Evolutionary conservation across 2,329 filamentous ascomycete genomes (phyloP).

Genomic region (Ophiocordyceps camponoti-leonardi): DNA sequence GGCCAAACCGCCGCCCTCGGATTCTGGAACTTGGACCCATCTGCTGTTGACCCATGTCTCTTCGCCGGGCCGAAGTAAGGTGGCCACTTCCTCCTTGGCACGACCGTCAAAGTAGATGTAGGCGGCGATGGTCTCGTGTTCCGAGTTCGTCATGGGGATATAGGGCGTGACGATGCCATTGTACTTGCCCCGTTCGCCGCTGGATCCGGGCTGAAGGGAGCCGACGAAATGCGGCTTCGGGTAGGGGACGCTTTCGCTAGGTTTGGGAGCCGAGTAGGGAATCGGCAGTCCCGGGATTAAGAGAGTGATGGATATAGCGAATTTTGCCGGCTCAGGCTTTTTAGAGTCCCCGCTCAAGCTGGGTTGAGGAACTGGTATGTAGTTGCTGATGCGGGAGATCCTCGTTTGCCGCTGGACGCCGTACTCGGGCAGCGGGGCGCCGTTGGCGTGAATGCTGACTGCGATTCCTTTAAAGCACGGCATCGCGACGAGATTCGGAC

Average conservation of each 20-base stretch:
- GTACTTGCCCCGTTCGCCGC: conserved; percentile 26
- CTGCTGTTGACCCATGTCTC: conserved; percentile 98
- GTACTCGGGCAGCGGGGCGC: conserved; percentile 73
- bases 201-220: conserved; percentile 38
- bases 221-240: conserved; percentile 73
- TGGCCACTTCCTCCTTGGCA: conserved; percentile 91
- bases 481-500: conserved; percentile 29
- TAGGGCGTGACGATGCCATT: conserved; percentile 59
- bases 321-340: conserved; percentile 83
- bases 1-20: conserved; percentile 82
- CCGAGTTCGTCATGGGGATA: conserved; percentile 77
- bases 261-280: conserved; percentile 79
- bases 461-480: conserved; percentile 99
- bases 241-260: conserved; percentile 57
- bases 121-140: conserved; percentile 92
- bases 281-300: conserved; percentile 77
- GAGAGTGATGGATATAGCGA: conserved; percentile 94
- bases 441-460: conserved; percentile 80
- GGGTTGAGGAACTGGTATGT: conserved; percentile 87
- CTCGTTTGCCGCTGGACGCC: conserved; percentile 89
- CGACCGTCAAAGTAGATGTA: conserved; percentile 98
- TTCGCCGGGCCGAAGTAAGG: conserved; percentile 75
- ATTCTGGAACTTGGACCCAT: conserved; percentile 87
- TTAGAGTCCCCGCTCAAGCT: conserved; percentile 45
- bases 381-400: conserved; percentile 83